Evolutionary conservation across 2,329 filamentous ascomycete genomes (phyloP).

Genomic region (Massarina eburnea): DNA sequence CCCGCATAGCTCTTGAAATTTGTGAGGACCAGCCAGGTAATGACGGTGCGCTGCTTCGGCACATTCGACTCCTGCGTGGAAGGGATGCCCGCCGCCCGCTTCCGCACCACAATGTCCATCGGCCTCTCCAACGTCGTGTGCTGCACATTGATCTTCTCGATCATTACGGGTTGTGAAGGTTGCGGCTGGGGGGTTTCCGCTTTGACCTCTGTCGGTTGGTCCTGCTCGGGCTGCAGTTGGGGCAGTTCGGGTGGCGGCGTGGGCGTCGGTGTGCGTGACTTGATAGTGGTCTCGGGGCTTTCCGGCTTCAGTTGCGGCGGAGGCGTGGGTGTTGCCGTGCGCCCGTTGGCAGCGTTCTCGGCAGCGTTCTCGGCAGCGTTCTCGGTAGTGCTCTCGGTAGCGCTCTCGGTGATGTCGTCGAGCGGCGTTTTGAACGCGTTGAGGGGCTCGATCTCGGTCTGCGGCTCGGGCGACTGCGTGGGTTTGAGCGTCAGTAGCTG

Average conservation of each 20-base stretch:
- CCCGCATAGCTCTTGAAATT: constrained; percentile 99
- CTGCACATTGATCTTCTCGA: constrained; percentile 74
- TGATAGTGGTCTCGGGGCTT: constrained; percentile 59
- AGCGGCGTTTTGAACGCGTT: constrained; percentile 56
- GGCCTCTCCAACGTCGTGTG: constrained; percentile 81
- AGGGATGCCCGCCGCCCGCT: constrained; percentile 65
- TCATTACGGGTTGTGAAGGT: constrained; percentile 28
- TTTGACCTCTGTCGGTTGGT: constrained; percentile 11
- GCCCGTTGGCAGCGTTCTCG: constrained; percentile 64
- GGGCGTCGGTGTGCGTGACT: not conserved
- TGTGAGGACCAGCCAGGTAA: constrained; percentile 85
- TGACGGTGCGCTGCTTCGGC: constrained; percentile 85
- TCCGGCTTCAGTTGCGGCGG: constrained; percentile 37
- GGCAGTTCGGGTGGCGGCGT: not conserved
- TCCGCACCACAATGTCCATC: constrained; percentile 91
- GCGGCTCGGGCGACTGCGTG: constrained; percentile 55
- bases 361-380: constrained; percentile 73
- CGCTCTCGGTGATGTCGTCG: constrained; percentile 70
- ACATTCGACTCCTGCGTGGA: constrained; percentile 71
- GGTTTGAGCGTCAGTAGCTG: constrained; percentile 51
- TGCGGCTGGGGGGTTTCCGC: constrained; percentile 34
- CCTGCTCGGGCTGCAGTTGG: constrained; percentile 42
- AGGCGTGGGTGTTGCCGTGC: constrained; percentile 43
- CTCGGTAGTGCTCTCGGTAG: constrained; percentile 50
- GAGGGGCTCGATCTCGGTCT: constrained; percentile 33